phyloP scores from a whole-genome alignment of 305 asterid species.

The Lippia alba region DNA sequence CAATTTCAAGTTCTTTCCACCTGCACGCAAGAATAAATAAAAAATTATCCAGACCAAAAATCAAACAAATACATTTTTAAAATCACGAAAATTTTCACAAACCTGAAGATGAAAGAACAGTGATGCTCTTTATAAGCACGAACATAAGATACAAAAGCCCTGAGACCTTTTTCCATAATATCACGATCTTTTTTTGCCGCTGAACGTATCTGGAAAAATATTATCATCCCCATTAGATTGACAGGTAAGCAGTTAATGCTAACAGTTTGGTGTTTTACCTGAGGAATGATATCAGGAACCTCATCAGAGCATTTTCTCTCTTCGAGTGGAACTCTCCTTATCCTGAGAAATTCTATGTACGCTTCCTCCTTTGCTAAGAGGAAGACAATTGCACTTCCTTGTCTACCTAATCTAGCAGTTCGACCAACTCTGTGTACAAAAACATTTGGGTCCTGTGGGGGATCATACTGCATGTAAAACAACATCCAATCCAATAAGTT shows the following conservation, averaged over 20 bases:
- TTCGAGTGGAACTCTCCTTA: slow-evolving; percentile 74
- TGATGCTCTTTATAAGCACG: slow-evolving; percentile 96
- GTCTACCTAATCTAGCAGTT: slow-evolving; percentile 95
- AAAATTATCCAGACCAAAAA: no score
- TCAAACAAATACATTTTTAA: not conserved
- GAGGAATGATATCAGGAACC: slow-evolving; percentile 70
- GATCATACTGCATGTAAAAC: slow-evolving; percentile 75
- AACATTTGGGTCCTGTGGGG: slow-evolving; percentile 94
- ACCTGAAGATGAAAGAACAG: slow-evolving; percentile 87
- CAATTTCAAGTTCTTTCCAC: slow-evolving; percentile 97
- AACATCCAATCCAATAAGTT: slow-evolving; percentile 31
- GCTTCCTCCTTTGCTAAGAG: slow-evolving; percentile 95
- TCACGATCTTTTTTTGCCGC: slow-evolving; percentile 87
- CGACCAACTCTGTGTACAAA: slow-evolving; percentile 96
- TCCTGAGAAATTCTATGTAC: slow-evolving; percentile 76
- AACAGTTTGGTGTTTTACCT: slow-evolving; percentile 48
- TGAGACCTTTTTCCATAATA: slow-evolving; percentile 91
- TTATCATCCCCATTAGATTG: slow-evolving; percentile 26
- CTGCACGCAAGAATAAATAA: slow-evolving; percentile 38
- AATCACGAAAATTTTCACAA: slow-evolving; percentile 18
- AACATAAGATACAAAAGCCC: slow-evolving; percentile 88
- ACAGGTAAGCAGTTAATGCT: slow-evolving; percentile 5
- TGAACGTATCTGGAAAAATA: slow-evolving; percentile 64
- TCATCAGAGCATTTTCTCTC: slow-evolving; percentile 66
- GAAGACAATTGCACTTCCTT: slow-evolving; percentile 86